Conservation (phyloP, 176 grass and related monocot species). For the Otatea glauca region DNA sequence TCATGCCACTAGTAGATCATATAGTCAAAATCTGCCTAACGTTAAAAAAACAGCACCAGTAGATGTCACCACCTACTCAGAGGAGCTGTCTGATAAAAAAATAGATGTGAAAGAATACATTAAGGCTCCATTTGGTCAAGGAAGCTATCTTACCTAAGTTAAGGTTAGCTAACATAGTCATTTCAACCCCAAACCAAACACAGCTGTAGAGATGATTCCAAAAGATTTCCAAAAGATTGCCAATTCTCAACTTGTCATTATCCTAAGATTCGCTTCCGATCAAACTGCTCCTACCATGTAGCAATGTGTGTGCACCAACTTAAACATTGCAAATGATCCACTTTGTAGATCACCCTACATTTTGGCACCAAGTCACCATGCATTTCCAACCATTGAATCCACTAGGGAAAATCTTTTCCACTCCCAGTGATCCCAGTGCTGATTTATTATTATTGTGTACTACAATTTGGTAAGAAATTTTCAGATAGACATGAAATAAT, state of each 20-base stretch:
- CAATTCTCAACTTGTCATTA: background rate
- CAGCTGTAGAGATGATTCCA: background rate
- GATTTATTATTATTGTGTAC: background rate
- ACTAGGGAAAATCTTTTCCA: background rate
- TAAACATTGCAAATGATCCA: background rate
- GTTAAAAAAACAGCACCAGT: background rate
- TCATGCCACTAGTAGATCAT: background rate
- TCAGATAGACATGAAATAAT: background rate
- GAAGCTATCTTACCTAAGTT: background rate
- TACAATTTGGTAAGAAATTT: background rate
- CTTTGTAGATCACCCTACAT: background rate
- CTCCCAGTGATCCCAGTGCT: background rate
- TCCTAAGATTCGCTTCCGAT: background rate
- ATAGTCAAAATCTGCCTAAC: background rate
- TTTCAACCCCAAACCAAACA: background rate
- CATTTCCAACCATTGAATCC: conserved; percentile 2
- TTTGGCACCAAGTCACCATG: background rate
- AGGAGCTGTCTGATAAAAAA: background rate
- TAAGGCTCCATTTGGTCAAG: background rate
- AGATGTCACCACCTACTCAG: background rate
- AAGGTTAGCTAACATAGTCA: background rate
- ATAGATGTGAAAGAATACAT: background rate
- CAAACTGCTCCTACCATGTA: background rate
- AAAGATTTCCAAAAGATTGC: conserved; percentile 4
- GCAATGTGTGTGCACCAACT: background rate